Evolutionary conservation across 306 rosid genomes (phyloP), one percentile per base, ranked within the genome.

Genomic region (Luffa aegyptiaca): DNA sequence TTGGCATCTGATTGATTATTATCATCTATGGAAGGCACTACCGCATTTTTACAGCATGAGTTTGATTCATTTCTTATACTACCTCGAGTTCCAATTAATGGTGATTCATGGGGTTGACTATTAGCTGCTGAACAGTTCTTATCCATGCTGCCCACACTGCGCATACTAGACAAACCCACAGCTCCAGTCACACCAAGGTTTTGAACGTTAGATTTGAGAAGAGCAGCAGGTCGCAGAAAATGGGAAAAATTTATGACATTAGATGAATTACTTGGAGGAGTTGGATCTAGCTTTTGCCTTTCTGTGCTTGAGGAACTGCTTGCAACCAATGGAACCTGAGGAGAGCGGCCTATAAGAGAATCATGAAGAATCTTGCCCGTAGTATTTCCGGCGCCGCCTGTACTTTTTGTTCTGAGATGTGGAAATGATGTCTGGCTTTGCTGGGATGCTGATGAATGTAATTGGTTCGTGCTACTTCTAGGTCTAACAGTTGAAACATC

Each of bases 161-260:
- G 85, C 73, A 83, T 16, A 83, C 87, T 87, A 41, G 83, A 36
- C 21, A 82, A 78, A 86, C 85, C 69, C 35, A 78, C 83, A 81
- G 81, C 82, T 77, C 86, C 80, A 78, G 79, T 79, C 76, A 76
- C 68, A 71, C 93, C 82, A 39, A 78, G 84, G 81, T 83, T 88
- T 70, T 84, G 81, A 88, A 86, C 85, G 85, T 82, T 88, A 63
- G 94, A 83, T 80, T 86, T 88, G 71, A 80, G 86, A 61, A 86
- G 83, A 68, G 91, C 89, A 73, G 84, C 91, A 10, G 97, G 95
- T 51, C 90, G 85, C 51, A 93, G 90, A 85, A 91, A 93, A 84
- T 91, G 95, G 72, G 95, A 84, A 84, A 91, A 93, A 83, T 95
- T 95, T 83, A 92, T 83, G 44, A 90, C 18, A 53, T 74, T 35